Evolutionary conservation across 495 filamentous ascomycete genomes (phyloP).

Genomic region (Copromyces sp.): DNA sequence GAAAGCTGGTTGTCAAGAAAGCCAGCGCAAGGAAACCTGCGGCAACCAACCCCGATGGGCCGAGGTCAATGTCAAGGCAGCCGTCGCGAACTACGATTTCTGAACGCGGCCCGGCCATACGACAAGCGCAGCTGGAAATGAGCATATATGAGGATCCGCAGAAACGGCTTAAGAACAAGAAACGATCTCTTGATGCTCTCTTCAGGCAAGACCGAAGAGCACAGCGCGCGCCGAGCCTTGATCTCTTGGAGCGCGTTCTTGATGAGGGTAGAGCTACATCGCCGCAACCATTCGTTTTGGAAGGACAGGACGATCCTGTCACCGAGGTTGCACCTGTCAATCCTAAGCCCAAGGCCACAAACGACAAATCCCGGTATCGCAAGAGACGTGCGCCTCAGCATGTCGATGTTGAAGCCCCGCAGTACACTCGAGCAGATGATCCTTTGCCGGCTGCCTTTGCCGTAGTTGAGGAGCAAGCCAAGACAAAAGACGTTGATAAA

Average conservation of each 20-base stretch:
- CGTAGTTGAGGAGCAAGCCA: conserved; percentile 4
- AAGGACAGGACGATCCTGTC: not conserved
- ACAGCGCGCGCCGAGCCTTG: conserved; percentile 8
- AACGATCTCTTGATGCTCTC: conserved; percentile 37
- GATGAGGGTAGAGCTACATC: conserved; percentile 5
- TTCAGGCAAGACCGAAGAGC: conserved; percentile 31
- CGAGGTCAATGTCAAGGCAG: not conserved
- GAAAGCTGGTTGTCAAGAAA: conserved; percentile 12
- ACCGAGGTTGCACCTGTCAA: conserved; percentile 17
- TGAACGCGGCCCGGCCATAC: conserved; percentile 1
- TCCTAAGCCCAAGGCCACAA: conserved; percentile 19
- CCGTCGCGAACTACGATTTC: not conserved
- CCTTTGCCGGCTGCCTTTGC: conserved; percentile 26
- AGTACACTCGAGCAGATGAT: conserved; percentile 40
- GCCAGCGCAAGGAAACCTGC: conserved; percentile 1
- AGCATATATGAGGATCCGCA: conserved; percentile 18
- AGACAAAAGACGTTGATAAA: conserved; percentile 25
- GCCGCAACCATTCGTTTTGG: not conserved
- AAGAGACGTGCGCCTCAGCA: conserved; percentile 44
- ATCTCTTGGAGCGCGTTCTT: conserved; percentile 19
- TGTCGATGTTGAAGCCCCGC: conserved; percentile 39
- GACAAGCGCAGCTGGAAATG: conserved; percentile 43
- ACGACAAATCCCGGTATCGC: conserved; percentile 21
- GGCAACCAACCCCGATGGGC: not conserved
- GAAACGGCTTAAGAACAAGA: conserved; percentile 28